Conservation (phyloP, 306 rosid species). For the Medicago ruthenica region DNA sequence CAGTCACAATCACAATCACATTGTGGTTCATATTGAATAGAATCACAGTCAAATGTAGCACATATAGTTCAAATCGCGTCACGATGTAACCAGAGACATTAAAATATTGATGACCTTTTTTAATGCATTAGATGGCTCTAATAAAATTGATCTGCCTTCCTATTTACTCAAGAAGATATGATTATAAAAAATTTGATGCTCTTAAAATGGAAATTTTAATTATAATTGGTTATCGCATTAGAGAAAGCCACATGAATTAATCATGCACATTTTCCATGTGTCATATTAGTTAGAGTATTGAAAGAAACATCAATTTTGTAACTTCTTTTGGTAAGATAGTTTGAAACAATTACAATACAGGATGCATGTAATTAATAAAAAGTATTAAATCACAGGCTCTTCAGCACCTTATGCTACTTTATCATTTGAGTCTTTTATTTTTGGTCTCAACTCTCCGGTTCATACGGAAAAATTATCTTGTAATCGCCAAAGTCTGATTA, state of each 20-base stretch:
- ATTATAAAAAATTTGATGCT: not conserved
- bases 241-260: not conserved
- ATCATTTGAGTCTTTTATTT: not conserved
- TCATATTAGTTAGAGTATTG: not conserved
- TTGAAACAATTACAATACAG: no score
- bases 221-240: not conserved
- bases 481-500: no score
- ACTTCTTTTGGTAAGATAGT: no score
- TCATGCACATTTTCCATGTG: not conserved
- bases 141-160: not conserved
- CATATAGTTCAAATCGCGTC: not conserved
- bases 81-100: not conserved
- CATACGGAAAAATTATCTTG: no score
- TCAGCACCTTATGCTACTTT: no score
- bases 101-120: not conserved
- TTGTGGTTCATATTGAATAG: not conserved
- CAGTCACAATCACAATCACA: not conserved
- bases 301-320: slow-evolving; percentile 1
- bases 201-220: not conserved
- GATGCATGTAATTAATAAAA: no score
- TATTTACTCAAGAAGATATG: not conserved
- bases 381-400: no score
- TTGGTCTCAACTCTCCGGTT: no score
- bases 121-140: not conserved
- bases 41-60: not conserved